Percentiles rank a stretch among this genome's conserved stretches.
Conservation (phyloP, 495 filamentous ascomycete species). For the Aspergillus ellipticus region DNA sequence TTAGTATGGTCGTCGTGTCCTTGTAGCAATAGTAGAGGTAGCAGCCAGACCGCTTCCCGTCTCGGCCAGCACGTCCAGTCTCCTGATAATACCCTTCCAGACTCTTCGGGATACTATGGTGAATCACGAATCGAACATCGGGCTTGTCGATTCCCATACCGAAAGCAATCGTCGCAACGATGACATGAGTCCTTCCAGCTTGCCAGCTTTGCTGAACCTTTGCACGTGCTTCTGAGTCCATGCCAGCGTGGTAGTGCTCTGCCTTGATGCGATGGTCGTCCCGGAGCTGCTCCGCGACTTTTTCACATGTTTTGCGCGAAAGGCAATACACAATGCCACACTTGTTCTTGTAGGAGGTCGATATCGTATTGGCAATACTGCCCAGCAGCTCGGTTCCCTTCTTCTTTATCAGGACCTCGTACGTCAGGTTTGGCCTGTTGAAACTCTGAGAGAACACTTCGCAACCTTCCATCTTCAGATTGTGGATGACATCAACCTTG, state of each 20-base stretch:
- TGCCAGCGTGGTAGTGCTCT: constrained; percentile 79
- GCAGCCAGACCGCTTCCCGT: constrained; percentile 82
- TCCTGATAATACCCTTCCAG: constrained; percentile 99
- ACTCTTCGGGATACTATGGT: constrained; percentile 86
- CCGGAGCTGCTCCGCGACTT: constrained; percentile 64
- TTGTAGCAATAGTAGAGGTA: constrained; percentile 82
- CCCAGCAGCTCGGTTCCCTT: constrained; percentile 54
- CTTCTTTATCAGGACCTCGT: constrained; percentile 67
- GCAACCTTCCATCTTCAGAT: constrained; percentile 75
- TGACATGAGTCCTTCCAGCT: constrained; percentile 69
- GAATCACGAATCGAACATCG: constrained; percentile 92
- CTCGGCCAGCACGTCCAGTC: constrained; percentile 88
- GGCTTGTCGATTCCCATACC: constrained; percentile 99
- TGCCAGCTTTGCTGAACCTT: constrained; percentile 80
- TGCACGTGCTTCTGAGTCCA: constrained; percentile 60
- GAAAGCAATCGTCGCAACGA: constrained; percentile 98
- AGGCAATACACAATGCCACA: constrained; percentile 95
- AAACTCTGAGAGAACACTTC: constrained; percentile 83
- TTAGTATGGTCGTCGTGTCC: constrained; percentile 59
- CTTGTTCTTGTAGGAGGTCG: constrained; percentile 56
- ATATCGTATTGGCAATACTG: constrained; percentile 71
- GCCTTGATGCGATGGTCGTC: constrained; percentile 64
- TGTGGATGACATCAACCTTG: constrained; percentile 81
- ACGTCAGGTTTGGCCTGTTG: constrained; percentile 87
- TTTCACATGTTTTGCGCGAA: constrained; percentile 77